Evolutionary conservation across 495 filamentous ascomycete genomes (phyloP).

Genomic region (Ramalina peruviana): DNA sequence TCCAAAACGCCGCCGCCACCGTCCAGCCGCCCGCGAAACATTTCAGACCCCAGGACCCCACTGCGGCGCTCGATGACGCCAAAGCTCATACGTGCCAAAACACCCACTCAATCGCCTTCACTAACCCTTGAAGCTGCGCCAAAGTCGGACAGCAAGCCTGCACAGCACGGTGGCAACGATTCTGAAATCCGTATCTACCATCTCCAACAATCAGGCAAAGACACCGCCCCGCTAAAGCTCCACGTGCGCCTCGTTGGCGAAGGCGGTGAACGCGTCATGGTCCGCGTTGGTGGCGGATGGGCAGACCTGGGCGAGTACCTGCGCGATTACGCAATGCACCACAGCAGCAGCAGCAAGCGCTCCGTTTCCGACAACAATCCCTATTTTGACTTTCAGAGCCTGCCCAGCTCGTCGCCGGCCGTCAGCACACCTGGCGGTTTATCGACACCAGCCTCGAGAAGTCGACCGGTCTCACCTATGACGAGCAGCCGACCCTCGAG

Average conservation of each 20-base stretch:
- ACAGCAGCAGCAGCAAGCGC: conserved; percentile 40
- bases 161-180: conserved; percentile 24
- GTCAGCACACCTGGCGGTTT: neutral
- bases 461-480: conserved; percentile 2
- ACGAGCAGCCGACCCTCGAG: neutral
- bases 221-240: conserved; percentile 69
- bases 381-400: conserved; percentile 12
- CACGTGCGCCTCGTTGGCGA: conserved; percentile 87
- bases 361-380: conserved; percentile 8
- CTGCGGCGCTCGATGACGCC: neutral
- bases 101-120: conserved; percentile 41
- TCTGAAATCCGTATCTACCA: conserved; percentile 83
- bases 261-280: conserved; percentile 87
- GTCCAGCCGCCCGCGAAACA: conserved; percentile 16
- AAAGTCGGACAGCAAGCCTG: conserved; percentile 20
- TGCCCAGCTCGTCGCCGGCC: conserved; percentile 3
- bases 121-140: conserved; percentile 53
- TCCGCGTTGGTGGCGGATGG: conserved; percentile 93
- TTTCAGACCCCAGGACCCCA: neutral
- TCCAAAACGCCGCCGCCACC: conserved; percentile 33
- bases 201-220: conserved; percentile 67
- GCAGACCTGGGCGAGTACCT: conserved; percentile 88
- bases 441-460: neutral
- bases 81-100: conserved; percentile 8
- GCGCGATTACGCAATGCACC: conserved; percentile 83